Evolutionary conservation across 2,329 filamentous ascomycete genomes (phyloP).

Genomic region (Calonectria fujianensis): DNA sequence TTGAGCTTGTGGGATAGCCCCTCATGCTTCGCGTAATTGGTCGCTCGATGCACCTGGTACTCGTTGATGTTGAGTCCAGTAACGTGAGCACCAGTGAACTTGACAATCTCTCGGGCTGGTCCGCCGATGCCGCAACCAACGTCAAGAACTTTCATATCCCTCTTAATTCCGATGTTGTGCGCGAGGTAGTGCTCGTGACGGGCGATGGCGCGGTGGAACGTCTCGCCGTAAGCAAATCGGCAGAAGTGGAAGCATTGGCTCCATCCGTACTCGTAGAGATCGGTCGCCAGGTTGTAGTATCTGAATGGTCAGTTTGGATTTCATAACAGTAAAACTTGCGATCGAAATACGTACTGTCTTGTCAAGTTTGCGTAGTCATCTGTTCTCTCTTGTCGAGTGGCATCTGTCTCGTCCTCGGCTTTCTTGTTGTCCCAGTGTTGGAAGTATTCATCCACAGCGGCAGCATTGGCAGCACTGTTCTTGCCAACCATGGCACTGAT

Average conservation of each 20-base stretch:
- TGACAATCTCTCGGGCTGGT: slow-evolving; percentile 94
- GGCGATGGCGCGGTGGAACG: slow-evolving; percentile 91
- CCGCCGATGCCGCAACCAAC: slow-evolving; percentile 96
- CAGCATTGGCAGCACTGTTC: slow-evolving; percentile 81
- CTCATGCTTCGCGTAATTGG: slow-evolving; percentile 85
- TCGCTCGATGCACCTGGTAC: slow-evolving; percentile 95
- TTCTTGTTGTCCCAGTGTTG: slow-evolving; percentile 92
- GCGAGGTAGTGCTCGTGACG: slow-evolving; percentile 97
- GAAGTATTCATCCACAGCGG: slow-evolving; percentile 89
- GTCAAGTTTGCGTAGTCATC: slow-evolving; percentile 92
- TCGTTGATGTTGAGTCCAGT: slow-evolving; percentile 97
- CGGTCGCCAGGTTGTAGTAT: slow-evolving; percentile 95
- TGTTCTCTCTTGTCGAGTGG: slow-evolving; percentile 78
- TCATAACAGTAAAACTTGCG: neutral
- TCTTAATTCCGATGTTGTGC: slow-evolving; percentile 86
- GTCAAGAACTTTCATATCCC: slow-evolving; percentile 91
- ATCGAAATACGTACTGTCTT: slow-evolving; percentile 78
- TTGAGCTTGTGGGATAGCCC: slow-evolving; percentile 84
- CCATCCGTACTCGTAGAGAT: slow-evolving; percentile 96
- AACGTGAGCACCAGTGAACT: slow-evolving; percentile 90
- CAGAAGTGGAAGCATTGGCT: slow-evolving; percentile 96
- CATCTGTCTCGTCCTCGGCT: slow-evolving; percentile 84
- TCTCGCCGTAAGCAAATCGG: slow-evolving; percentile 89
- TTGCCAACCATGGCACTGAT: slow-evolving; percentile 89
- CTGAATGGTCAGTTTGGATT: slow-evolving; percentile 61